Percentiles rank a stretch among this genome's conserved stretches.
phyloP scores from a whole-genome alignment of 148 eudicot genomes.

The Arctostaphylos glauca region DNA sequence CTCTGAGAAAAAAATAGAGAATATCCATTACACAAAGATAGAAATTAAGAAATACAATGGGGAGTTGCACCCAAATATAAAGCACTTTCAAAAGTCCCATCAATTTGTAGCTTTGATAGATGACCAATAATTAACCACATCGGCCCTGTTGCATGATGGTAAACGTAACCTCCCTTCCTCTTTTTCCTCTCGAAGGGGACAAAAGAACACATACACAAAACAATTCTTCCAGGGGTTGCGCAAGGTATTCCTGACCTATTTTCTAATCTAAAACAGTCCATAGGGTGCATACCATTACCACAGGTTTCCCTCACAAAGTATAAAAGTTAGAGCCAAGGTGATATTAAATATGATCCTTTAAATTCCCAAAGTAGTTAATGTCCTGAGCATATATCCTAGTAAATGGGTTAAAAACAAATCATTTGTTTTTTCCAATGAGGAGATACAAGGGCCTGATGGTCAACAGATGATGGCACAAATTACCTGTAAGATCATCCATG shows the following conservation, averaged over 20 bases:
- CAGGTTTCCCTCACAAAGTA: background rate
- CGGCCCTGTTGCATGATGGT: background rate
- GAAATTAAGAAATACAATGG: background rate
- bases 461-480: constrained; percentile 7
- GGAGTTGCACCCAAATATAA: background rate
- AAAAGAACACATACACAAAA: background rate
- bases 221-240: background rate
- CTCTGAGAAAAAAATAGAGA: constrained; percentile 32
- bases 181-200: too few relatives aligned
- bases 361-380: background rate
- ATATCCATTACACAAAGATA: background rate
- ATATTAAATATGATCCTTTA: background rate
- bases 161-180: background rate
- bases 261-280: background rate
- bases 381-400: background rate
- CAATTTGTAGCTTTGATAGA: background rate
- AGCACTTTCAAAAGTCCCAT: constrained; percentile 9
- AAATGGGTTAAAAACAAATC: background rate
- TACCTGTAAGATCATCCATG: constrained; percentile 65
- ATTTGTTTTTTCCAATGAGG: background rate
- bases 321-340: background rate
- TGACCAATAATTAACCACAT: background rate
- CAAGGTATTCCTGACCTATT: background rate
- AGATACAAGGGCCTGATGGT: constrained; percentile 3
- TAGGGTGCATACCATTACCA: background rate